Evolutionary conservation across 176 grass and related monocot genomes (phyloP).

Genomic region (Eragrostis nindensis): DNA sequence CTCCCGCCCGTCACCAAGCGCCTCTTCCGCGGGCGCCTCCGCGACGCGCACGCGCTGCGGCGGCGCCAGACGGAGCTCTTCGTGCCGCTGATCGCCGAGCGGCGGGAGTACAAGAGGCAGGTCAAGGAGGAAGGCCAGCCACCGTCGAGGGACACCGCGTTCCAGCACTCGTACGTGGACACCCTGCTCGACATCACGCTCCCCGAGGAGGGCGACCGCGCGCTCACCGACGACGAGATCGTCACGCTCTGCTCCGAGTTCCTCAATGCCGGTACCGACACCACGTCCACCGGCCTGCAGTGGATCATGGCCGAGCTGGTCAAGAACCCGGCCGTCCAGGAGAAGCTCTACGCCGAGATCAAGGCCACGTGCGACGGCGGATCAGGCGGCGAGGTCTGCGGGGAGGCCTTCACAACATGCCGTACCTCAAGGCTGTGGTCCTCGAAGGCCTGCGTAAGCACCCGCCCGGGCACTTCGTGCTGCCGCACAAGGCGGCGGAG

Average conservation of each 20-base stretch:
- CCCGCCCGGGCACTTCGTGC: constrained; percentile 48
- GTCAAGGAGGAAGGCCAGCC: no score
- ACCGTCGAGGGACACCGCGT: not conserved
- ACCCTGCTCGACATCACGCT: constrained; percentile 58
- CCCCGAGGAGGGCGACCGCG: constrained; percentile 36
- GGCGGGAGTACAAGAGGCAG: not conserved
- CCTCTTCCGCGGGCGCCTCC: constrained; percentile 38
- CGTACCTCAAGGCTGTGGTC: constrained; percentile 60
- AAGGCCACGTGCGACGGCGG: not conserved
- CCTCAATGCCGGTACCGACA: constrained; percentile 62
- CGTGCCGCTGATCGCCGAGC: constrained; percentile 32
- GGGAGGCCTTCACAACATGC: constrained; percentile 49
- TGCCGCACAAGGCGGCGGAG: constrained; percentile 52
- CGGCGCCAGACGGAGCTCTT: constrained; percentile 39
- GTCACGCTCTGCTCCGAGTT: constrained; percentile 62
- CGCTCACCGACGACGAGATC: constrained; percentile 57
- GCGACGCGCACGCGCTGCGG: not conserved
- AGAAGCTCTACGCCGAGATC: constrained; percentile 52
- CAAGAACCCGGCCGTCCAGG: constrained; percentile 53
- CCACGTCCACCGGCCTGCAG: constrained; percentile 61
- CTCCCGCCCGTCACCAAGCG: constrained; percentile 38
- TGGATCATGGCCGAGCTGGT: constrained; percentile 86
- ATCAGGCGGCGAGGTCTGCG: constrained; percentile 22
- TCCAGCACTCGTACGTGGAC: constrained; percentile 62
- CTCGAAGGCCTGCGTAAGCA: constrained; percentile 60